Percentiles rank a stretch among this genome's conserved stretches.
phyloP scores from a whole-genome alignment of 768 basidiomycete genomes.

The Agrocybe chaxingu region DNA sequence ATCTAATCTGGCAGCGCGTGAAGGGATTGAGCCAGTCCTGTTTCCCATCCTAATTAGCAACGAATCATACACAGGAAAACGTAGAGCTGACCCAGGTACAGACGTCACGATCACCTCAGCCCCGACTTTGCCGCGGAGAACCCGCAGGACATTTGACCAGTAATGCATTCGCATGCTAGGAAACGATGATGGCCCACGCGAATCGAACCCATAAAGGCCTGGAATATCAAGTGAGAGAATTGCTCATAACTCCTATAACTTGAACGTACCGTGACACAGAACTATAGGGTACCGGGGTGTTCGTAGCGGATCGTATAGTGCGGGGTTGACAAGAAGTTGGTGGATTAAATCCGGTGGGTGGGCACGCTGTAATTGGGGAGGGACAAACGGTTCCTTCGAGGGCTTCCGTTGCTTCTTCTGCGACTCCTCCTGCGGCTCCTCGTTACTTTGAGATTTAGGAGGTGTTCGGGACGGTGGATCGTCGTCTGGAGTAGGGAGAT shows the following conservation, averaged over 20 bases:
- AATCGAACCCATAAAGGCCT: constrained; percentile 96
- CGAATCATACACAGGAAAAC: not conserved
- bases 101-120: constrained; percentile 96
- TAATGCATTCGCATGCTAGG: constrained; percentile 88
- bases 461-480: constrained; percentile 11
- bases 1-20: constrained; percentile 76
- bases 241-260: not conserved
- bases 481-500: constrained; percentile 5
- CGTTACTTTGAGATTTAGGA: constrained; percentile 15
- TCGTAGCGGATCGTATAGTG: constrained; percentile 73
- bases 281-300: constrained; percentile 88
- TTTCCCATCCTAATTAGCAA: not conserved
- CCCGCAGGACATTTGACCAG: constrained; percentile 84
- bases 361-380: constrained; percentile 5
- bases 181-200: constrained; percentile 77
- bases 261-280: constrained; percentile 83
- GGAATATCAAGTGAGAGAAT: not conserved
- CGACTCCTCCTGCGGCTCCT: no score
- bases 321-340: constrained; percentile 70
- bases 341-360: constrained; percentile 53
- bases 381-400: constrained; percentile 8
- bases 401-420: no score
- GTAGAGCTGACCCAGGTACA: constrained; percentile 75
- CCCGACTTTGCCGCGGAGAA: constrained; percentile 76
- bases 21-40: constrained; percentile 87